Base-by-base conservation (phyloP, 352 stramenopile species). In the Pythium sukuiense region DNA sequence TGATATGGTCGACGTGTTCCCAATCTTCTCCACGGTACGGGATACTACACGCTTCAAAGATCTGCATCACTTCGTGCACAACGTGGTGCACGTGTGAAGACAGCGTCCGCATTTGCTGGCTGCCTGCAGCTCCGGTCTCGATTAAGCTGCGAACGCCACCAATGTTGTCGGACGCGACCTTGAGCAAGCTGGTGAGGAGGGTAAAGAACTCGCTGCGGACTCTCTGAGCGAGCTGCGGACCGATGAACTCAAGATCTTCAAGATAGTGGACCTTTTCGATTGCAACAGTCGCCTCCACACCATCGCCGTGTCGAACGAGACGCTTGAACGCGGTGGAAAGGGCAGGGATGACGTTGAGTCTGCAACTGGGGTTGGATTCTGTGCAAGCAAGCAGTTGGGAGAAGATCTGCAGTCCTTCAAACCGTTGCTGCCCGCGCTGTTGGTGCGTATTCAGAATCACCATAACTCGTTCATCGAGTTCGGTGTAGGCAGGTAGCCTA, bases 11-110 rank as follows among this genome's bases (percentile, higher is more conserved):
- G 37, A 96, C 63, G 5, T 82, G 46, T 3, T 78, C 59, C 85
- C 88, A 95, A 58, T 96, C 88, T 9, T 76, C 64, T 3, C 64
- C 65, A 32, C 55, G 66, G 53, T 88, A 96, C 2, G 88, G 88
- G n/a, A 96, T 77, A 30, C 86, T 92, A 48, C 81, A 94, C 37
- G 78, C 76, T 45, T 96, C 88, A 33, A 96, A 63, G 8, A 90
- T 77, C 20, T 93, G 71, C 18, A 95, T 69, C 14, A 93, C 80
- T 43, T 92, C 85, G 12, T 89, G 76, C 9, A 92, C 77, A 18
- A 76, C 74, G 66, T 71, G 43, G n/a, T 89, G 78, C 16, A 93
- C 46, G 57, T 75, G 78, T 54, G 14, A 49, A 59, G 62, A 89
- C 52, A 53, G 43, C n/a, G 48, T 26, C 32, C 64, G 65, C 6